A percentile compares a stretch with the other conserved stretches of the same genome.
Conservation (phyloP, 768 basidiomycete genomes). For the Rickenella mellea region DNA sequence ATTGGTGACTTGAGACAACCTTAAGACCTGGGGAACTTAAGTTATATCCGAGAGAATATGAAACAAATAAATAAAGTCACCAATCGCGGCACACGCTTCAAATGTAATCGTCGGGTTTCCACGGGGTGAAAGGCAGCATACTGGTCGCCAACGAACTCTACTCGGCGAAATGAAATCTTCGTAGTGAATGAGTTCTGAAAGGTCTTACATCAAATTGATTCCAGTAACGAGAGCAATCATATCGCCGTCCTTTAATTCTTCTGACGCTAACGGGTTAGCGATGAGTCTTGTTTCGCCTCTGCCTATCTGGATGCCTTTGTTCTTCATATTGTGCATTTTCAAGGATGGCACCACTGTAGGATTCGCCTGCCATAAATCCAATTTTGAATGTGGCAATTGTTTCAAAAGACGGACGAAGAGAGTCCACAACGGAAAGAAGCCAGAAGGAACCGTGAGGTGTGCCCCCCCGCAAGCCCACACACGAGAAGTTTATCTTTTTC, state of each 20-base stretch:
- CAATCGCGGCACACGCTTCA: constrained; percentile 41
- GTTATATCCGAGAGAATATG: neutral
- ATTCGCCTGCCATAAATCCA: constrained; percentile 30
- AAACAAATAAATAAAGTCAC: constrained; percentile 23
- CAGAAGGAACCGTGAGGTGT: no score
- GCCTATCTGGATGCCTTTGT: constrained; percentile 33
- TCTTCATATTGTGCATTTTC: constrained; percentile 35
- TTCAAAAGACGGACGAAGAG: neutral
- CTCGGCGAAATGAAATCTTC: constrained; percentile 9
- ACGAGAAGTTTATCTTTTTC: no score
- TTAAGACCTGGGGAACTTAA: constrained; percentile 38
- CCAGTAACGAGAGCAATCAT: constrained; percentile 34
- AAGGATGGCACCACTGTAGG: constrained; percentile 39
- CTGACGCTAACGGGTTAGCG: constrained; percentile 27
- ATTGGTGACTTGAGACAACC: constrained; percentile 32
- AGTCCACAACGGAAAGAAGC: neutral
- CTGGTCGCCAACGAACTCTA: constrained; percentile 42
- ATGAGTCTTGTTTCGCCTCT: constrained; percentile 25
- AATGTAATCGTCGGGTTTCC: constrained; percentile 25
- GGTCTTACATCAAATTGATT: constrained; percentile 35
- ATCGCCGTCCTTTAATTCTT: constrained; percentile 48
- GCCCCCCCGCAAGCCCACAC: no score
- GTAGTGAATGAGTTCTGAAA: neutral
- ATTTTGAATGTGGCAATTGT: neutral
- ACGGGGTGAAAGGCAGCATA: constrained; percentile 39